phyloP scores from a whole-genome alignment of 441 rosid species.

The Bruguiera hainesii region DNA sequence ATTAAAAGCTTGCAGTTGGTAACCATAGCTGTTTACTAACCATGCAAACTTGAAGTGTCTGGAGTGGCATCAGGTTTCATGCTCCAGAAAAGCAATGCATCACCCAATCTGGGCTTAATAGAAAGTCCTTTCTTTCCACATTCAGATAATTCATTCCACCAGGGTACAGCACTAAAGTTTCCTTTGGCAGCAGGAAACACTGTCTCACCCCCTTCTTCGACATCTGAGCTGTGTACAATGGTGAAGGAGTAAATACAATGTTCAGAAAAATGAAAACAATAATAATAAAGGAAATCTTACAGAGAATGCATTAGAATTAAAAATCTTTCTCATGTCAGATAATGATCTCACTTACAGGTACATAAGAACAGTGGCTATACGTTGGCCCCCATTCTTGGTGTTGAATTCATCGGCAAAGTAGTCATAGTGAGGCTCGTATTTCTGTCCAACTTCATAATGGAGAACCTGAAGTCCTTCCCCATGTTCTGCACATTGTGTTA shows the following conservation, averaged over 20 bases:
- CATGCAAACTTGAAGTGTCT: slow-evolving; percentile 88
- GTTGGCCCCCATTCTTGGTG: slow-evolving; percentile 84
- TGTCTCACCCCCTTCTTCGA: slow-evolving; percentile 99
- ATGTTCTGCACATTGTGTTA: slow-evolving; percentile 48
- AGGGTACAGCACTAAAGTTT: slow-evolving; percentile 69
- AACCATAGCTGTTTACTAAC: slow-evolving; percentile 32
- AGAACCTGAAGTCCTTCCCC: slow-evolving; percentile 96
- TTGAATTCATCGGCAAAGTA: slow-evolving; percentile 83
- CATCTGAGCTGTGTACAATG: slow-evolving; percentile 67
- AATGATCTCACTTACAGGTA: slow-evolving; percentile 62
- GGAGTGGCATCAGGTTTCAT: slow-evolving; percentile 81
- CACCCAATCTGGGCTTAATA: slow-evolving; percentile 86
- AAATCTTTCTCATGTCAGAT: background rate
- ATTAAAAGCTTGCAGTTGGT: background rate
- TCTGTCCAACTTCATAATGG: slow-evolving; percentile 89
- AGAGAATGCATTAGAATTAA: background rate
- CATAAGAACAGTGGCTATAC: slow-evolving; percentile 95
- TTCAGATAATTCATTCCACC: slow-evolving; percentile 87
- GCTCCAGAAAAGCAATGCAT: slow-evolving; percentile 94
- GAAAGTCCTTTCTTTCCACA: slow-evolving; percentile 85
- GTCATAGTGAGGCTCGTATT: slow-evolving; percentile 87
- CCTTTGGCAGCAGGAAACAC: slow-evolving; percentile 79
- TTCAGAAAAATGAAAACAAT: background rate
- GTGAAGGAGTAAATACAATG: slow-evolving; percentile 4
- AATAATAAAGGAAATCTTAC: background rate